Evolutionary conservation across 805 yeast species (phyloP).

Genomic region (Candida insectorum): DNA sequence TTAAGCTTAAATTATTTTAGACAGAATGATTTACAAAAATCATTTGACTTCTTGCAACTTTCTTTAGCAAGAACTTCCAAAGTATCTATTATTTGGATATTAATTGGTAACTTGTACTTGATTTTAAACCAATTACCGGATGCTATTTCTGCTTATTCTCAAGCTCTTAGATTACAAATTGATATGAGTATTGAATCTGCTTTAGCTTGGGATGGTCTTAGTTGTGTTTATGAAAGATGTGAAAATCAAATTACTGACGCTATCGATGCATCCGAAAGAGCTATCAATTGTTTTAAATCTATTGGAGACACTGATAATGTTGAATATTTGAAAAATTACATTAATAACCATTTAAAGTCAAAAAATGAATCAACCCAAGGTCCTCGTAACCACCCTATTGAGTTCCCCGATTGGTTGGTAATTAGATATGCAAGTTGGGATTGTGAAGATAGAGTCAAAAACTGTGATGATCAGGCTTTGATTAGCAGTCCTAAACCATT

Average conservation of each 20-base stretch:
- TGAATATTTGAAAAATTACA: neutral
- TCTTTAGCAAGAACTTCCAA: slow-evolving; percentile 51
- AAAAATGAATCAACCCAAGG: neutral
- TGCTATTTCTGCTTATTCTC: slow-evolving; percentile 65
- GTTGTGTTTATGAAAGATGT: slow-evolving; percentile 61
- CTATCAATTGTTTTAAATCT: slow-evolving; percentile 45
- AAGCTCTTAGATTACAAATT: slow-evolving; percentile 52
- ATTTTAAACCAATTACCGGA: slow-evolving; percentile 60
- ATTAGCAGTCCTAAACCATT: too few relatives aligned
- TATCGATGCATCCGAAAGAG: slow-evolving; percentile 54
- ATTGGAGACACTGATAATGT: slow-evolving; percentile 1
- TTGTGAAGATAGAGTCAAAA: slow-evolving; percentile 1
- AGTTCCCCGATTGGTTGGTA: slow-evolving; percentile 3
- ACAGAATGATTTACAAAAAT: slow-evolving; percentile 44
- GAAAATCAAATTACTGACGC: slow-evolving; percentile 60
- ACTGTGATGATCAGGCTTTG: too few relatives aligned
- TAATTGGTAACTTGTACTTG: slow-evolving; percentile 60
- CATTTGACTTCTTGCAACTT: slow-evolving; percentile 54
- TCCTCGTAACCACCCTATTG: slow-evolving; percentile 2
- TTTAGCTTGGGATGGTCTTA: slow-evolving; percentile 63
- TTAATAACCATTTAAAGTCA: neutral
- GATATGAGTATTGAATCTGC: slow-evolving; percentile 48
- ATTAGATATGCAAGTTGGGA: slow-evolving; percentile 2
- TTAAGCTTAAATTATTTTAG: slow-evolving; percentile 51
- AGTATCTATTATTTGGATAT: slow-evolving; percentile 63